Evolutionary conservation across 139 green algal species (phyloP).

Genomic region (Pseudopediastrum boryanum): DNA sequence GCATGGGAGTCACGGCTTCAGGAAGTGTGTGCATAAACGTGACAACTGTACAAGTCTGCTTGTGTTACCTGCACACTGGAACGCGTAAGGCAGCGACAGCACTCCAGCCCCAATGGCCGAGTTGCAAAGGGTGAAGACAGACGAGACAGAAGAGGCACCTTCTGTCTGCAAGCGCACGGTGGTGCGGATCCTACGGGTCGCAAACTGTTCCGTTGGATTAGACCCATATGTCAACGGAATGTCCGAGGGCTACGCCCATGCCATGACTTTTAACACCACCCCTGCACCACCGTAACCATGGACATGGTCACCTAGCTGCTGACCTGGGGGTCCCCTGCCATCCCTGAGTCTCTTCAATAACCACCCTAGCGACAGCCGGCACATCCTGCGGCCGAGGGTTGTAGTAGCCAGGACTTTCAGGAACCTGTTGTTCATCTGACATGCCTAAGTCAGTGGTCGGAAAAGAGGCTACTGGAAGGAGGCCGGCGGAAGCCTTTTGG

Average conservation of each 20-base stretch:
- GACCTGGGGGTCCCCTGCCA: no score
- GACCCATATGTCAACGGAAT: no score
- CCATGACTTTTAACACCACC: no score
- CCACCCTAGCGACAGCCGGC: no score
- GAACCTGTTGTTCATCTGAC: neutral
- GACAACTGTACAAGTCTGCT: neutral
- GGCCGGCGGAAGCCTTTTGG: no score
- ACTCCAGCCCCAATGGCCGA: slow-evolving; percentile 74
- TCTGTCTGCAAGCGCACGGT: slow-evolving; percentile 17
- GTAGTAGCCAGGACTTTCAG: neutral
- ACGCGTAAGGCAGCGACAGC: slow-evolving; percentile 77
- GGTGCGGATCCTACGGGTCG: neutral
- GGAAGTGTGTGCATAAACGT: neutral
- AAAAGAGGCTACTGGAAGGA: no score
- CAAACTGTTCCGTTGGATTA: no score
- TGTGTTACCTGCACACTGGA: slow-evolving; percentile 55
- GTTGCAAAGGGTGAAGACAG: slow-evolving; percentile 59
- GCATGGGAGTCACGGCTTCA: neutral
- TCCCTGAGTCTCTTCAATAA: no score
- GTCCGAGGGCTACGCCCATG: no score
- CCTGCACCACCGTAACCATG: no score
- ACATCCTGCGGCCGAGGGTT: neutral
- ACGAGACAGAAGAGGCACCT: slow-evolving; percentile 15
- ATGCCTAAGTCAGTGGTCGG: no score
- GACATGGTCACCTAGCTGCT: no score